Evolutionary conservation across 176 grass and related monocot genomes (phyloP).

Genomic region (Aegilops longissima): DNA sequence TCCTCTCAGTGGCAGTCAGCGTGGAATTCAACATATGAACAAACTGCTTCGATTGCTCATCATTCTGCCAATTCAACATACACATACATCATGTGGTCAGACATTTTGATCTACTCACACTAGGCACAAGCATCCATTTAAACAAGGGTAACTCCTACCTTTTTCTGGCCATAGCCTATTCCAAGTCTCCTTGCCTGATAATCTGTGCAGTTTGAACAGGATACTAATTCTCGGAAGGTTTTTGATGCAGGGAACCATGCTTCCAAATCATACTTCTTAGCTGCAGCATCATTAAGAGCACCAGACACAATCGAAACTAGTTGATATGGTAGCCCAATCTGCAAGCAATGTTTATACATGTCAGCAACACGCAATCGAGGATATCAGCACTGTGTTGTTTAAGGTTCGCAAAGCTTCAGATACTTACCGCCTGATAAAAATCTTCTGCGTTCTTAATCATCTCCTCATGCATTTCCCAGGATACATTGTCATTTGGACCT

Average conservation of each 20-base stretch:
- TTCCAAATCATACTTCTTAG: constrained; percentile 99
- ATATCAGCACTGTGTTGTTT: constrained; percentile 5
- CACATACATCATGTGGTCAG: background rate
- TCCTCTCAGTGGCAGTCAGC: constrained; percentile 91
- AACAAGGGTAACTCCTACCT: constrained; percentile 38
- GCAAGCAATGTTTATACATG: constrained; percentile 5
- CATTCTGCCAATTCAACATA: constrained; percentile 54
- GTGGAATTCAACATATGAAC: constrained; percentile 97
- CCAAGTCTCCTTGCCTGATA: constrained; percentile 93
- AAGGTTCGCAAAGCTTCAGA: constrained; percentile 13
- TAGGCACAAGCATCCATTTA: background rate
- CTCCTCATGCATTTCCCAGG: constrained; percentile 88
- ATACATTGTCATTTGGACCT: constrained; percentile 70
- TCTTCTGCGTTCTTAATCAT: constrained; percentile 95
- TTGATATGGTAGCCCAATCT: constrained; percentile 92
- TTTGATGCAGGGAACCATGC: constrained; percentile 99
- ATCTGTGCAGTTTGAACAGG: constrained; percentile 95
- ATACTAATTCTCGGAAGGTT: constrained; percentile 88
- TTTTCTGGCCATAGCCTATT: constrained; percentile 93
- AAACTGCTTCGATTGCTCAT: constrained; percentile 94
- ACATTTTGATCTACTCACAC: background rate
- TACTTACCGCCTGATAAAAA: constrained; percentile 67
- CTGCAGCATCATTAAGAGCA: constrained; percentile 95
- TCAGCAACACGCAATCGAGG: background rate
- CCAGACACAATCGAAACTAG: constrained; percentile 92